Base-by-base conservation (phyloP, 2,329 filamentous ascomycete species). In the Scedosporium aurantiacum region DNA sequence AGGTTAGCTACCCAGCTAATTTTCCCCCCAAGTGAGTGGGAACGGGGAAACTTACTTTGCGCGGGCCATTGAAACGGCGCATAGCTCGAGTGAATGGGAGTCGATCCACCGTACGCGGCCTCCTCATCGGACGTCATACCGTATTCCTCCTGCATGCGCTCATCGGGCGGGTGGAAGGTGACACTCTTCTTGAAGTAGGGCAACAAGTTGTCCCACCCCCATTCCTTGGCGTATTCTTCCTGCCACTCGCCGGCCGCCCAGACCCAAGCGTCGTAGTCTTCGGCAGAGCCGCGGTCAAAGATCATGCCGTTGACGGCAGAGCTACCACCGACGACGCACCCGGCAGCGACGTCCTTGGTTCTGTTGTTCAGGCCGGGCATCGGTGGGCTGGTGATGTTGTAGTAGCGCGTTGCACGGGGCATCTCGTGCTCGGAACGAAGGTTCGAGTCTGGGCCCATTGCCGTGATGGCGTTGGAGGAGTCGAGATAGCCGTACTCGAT, bases 91-190 rank as follows among this genome's bases (percentile, higher is more conserved):
- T 63, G 62, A 37, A 64, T 62, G 1, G 61, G 61, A 21, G 63
- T 63, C 32, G 57, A 47, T 23, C 63, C 63, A 23, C 63, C 62
- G 47, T 64, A 64, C 21, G 63, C 63, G 16, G 63, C 63, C 37
- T 64, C 62, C 7, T 56, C 58, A 40, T 69, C 67, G 47, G 67
- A 70, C 14, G 67, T 68, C 58, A 70, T 68, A 21, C 65, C 64
- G 41, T 67, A 68, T 27, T 65, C 47, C 12, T 62, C 56, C 4
- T 56, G 62, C 61, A 69, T 61, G 16, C 64, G 60, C 6, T 62
- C 50, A 23, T 58, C 65, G 0, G 69, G 67, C 7, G 67, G 65
- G 10, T 59, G 57, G 52, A 63, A 63, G 1, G 60, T 63, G 5
- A 63, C 60, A 25, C 54, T 62, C 60, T 32, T 32, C 25, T 65